These are phyloP conservation scores for Globisporangium camurandrum DNA, from an alignment of 352 stramenopile genomes.

Conservation along the genomic window DNA sequence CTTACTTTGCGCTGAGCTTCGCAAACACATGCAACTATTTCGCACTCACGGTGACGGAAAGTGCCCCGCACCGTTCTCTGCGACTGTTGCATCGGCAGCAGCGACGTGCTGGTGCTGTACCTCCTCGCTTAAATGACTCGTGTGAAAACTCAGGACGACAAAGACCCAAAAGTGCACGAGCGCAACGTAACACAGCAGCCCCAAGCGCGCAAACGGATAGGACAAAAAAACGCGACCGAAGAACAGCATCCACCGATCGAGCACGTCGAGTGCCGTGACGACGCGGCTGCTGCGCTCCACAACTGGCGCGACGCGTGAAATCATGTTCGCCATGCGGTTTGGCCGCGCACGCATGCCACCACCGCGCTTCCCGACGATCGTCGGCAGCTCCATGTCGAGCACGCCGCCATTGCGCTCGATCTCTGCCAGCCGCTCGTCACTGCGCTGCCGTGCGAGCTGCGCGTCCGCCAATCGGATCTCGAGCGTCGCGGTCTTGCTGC, in stretches of 20 bases:
- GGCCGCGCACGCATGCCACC: slow-evolving; percentile 25
- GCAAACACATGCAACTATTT: too few species aligned
- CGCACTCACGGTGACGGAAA: slow-evolving; percentile 8
- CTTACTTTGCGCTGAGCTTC: too few species aligned
- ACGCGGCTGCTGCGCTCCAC: slow-evolving; percentile 62
- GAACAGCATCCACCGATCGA: slow-evolving; percentile 73
- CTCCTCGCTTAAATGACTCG: slow-evolving; percentile 76
- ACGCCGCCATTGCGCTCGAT: slow-evolving; percentile 58
- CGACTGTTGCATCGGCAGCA: slow-evolving; percentile 16
- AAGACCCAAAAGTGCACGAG: slow-evolving; percentile 85
- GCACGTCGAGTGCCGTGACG: slow-evolving; percentile 48
- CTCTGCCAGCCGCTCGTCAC: slow-evolving; percentile 52
- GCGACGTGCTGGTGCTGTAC: slow-evolving; percentile 28
- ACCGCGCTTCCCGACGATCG: slow-evolving; percentile 26
- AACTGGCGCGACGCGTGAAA: slow-evolving; percentile 59
- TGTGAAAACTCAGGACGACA: slow-evolving; percentile 83
- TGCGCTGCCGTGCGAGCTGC: slow-evolving; percentile 28
- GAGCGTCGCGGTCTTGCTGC: slow-evolving; percentile 59
- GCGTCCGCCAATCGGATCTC: slow-evolving; percentile 60
- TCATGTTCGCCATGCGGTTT: slow-evolving; percentile 62
- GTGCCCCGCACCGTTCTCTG: not conserved
- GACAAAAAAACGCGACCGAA: slow-evolving; percentile 72
- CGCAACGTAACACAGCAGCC: slow-evolving; percentile 64
- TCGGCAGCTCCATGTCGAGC: slow-evolving; percentile 63
- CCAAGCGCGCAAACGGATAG: slow-evolving; percentile 66